Evolutionary conservation across 345 rosid genomes (phyloP), one percentile per base, ranked within the genome.

Genomic region (Dimocarpus longan): DNA sequence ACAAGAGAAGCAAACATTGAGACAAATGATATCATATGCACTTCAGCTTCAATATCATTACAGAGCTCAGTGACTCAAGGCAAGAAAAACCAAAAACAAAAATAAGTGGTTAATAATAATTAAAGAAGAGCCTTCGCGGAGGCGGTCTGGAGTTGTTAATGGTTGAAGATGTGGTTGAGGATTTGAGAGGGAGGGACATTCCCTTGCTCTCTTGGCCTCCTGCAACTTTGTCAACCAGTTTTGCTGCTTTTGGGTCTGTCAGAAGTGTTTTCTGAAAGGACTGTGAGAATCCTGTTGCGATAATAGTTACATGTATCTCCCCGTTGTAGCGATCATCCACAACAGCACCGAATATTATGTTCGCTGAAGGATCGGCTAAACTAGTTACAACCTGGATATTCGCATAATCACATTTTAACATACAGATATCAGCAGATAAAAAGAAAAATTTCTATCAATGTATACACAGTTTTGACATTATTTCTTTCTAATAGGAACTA

Each of bases 261-360:
- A 95, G 82, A 66, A 95, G 92, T 26, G 90, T 87, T 86, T 91
- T 92, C 84, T 96, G 98, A 83, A 93, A 95, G 6, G 99, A 93
- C 82, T 92, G 95, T 1, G 99, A 95, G 91, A 95, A 95, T 11
- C 98, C 99, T 0, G 99, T 96, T 7, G 99, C 98, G 1, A 96
- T 93, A 43, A 96, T 93, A 28, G 99, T 96, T 18, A 96, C 99
- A 12, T 95, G 98, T 81, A 95, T 89, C 93, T 95, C 96, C 24
- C 99, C 99, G 0, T 87, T 91, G 87, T 91, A 95, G 4, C 99
- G 97, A 63, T 93, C 98, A 54, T 95, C 99, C 64, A 95, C 98
- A 66, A 95, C 99, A 44, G 98, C 99, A 66, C 99, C 99, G 81
- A 95, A 95, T 84, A 93, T 96, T 81, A 96, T 96, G 91, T 96